Evolutionary conservation across 768 basidiomycete species (phyloP).

Genomic region (Lactifluus rugatus): DNA sequence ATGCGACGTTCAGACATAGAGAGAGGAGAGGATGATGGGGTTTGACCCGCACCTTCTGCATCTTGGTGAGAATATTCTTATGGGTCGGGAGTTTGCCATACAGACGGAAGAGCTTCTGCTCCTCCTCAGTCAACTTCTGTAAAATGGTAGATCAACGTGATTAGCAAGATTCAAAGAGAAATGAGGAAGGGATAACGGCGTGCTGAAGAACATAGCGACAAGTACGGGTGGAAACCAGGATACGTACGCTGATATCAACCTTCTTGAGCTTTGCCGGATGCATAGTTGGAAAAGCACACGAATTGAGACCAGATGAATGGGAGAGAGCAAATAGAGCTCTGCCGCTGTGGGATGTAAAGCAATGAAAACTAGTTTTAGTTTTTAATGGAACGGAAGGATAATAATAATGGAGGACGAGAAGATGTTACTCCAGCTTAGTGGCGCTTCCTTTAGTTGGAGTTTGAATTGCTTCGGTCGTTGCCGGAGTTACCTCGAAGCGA

Average conservation of each 20-base stretch:
- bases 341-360: slow-evolving; percentile 8
- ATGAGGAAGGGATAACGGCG: background rate
- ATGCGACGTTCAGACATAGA: slow-evolving; percentile 8
- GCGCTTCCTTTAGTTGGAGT: background rate
- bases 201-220: background rate
- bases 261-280: slow-evolving; percentile 78
- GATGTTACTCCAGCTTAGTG: background rate
- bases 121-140: slow-evolving; percentile 77
- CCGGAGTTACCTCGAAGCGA: background rate
- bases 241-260: slow-evolving; percentile 83
- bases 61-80: slow-evolving; percentile 88
- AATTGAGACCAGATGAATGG: slow-evolving; percentile 12
- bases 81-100: slow-evolving; percentile 92
- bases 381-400: background rate
- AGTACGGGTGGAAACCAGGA: slow-evolving; percentile 13
- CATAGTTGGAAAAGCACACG: slow-evolving; percentile 35
- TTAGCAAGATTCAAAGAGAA: background rate
- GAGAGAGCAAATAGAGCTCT: slow-evolving; percentile 21
- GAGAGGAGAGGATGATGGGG: slow-evolving; percentile 8
- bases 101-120: slow-evolving; percentile 87
- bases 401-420: background rate
- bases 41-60: slow-evolving; percentile 69
- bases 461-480: background rate
- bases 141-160: background rate
- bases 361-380: background rate